Percentiles rank a stretch among this genome's conserved stretches.
These are phyloP conservation scores for Priceomyces carsonii DNA, from an alignment of 805 yeast species.

Conservation along the genomic window DNA sequence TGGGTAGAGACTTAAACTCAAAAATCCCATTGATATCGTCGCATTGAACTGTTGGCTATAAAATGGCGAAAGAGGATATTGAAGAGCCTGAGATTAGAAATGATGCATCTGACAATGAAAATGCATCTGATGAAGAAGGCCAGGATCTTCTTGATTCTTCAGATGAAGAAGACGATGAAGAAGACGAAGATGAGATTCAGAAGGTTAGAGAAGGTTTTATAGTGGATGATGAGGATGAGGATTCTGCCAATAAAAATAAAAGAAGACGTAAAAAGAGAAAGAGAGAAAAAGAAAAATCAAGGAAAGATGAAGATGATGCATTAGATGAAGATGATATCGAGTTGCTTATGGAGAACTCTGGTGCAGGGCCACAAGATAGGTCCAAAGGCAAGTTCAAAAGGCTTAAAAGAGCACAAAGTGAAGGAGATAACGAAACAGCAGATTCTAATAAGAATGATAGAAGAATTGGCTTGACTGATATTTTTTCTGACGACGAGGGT, in stretches of 20 bases:
- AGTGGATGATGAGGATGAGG: conserved; percentile 85
- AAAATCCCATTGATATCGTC: no score
- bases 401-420: conserved; percentile 65
- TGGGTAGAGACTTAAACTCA: no score
- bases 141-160: conserved; percentile 60
- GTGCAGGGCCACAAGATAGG: conserved; percentile 53
- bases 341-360: conserved; percentile 85
- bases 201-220: conserved; percentile 88
- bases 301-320: conserved; percentile 55
- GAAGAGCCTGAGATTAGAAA: conserved; percentile 40
- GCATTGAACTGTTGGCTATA: no score
- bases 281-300: conserved; percentile 24
- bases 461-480: conserved; percentile 54
- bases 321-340: conserved; percentile 96
- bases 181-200: conserved; percentile 79
- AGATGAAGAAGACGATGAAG: conserved; percentile 90
- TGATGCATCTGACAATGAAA: conserved; percentile 23
- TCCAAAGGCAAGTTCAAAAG: conserved; percentile 66
- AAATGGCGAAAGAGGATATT: conserved; percentile 30
- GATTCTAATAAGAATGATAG: conserved; percentile 5
- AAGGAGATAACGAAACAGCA: conserved; percentile 20
- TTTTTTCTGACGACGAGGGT: conserved; percentile 60
- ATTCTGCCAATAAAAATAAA: conserved; percentile 34
- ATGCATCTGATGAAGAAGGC: conserved; percentile 35
- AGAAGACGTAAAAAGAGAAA: conserved; percentile 43